phyloP scores from a whole-genome alignment of 306 rosid genomes.

The Vigna unguiculata region DNA sequence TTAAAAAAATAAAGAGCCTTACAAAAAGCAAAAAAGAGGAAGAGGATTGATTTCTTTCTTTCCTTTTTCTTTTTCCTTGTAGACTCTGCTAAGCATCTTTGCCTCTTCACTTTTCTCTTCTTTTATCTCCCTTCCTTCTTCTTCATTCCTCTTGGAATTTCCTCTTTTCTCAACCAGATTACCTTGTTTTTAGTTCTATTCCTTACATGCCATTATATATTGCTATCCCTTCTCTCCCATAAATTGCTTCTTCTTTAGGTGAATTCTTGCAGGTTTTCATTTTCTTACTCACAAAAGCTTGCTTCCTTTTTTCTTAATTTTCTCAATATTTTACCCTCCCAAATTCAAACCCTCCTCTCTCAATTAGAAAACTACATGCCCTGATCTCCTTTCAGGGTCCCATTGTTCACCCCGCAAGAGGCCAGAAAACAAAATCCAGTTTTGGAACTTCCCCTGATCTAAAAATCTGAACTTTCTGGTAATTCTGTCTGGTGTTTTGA shows the following conservation, averaged over 20 bases:
- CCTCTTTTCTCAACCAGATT: slow-evolving; percentile 9
- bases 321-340: slow-evolving; percentile 17
- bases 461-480: slow-evolving; percentile 29
- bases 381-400: slow-evolving; percentile 37
- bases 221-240: slow-evolving; percentile 42
- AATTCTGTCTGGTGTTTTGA: not conserved
- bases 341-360: slow-evolving; percentile 10
- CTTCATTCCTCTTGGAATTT: slow-evolving; percentile 44
- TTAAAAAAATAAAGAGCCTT: slow-evolving; percentile 44
- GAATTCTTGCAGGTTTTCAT: slow-evolving; percentile 39
- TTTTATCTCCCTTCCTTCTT: slow-evolving; percentile 43
- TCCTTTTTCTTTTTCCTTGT: slow-evolving; percentile 64
- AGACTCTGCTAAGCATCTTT: slow-evolving; percentile 85
- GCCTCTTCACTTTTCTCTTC: slow-evolving; percentile 58
- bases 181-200: slow-evolving; percentile 39
- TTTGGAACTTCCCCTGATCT: slow-evolving; percentile 35
- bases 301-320: slow-evolving; percentile 51
- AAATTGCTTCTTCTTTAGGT: slow-evolving; percentile 53
- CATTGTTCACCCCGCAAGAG: slow-evolving; percentile 37
- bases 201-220: not conserved
- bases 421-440: not conserved
- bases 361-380: slow-evolving; percentile 34
- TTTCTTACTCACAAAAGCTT: slow-evolving; percentile 48
- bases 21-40: slow-evolving; percentile 62
- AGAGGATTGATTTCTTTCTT: slow-evolving; percentile 46